Evolutionary conservation across 2,329 filamentous ascomycete genomes (phyloP).

Genomic region (Phyllosticta paracitricarpa): DNA sequence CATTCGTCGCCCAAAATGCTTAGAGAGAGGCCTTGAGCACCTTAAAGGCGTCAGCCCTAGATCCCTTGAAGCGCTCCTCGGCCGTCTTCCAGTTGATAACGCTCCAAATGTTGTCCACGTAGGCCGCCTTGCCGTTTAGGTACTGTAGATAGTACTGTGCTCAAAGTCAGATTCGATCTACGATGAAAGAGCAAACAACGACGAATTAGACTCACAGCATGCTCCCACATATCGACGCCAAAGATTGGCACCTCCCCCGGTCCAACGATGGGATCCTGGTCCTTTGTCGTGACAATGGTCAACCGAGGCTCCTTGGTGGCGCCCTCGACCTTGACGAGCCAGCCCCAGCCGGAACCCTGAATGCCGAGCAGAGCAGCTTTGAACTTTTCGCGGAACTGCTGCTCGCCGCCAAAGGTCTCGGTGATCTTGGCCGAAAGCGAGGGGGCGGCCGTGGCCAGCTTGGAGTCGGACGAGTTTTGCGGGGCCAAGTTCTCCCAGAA

Average conservation of each 20-base stretch:
- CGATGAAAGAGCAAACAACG: background rate
- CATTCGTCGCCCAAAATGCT: background rate
- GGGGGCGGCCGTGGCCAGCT: conserved; percentile 44
- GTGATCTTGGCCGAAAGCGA: conserved; percentile 52
- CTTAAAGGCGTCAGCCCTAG: conserved; percentile 28
- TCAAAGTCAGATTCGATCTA: conserved; percentile 9
- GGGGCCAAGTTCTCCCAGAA: conserved; percentile 83
- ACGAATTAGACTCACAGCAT: conserved; percentile 47
- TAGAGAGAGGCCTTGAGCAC: conserved; percentile 24
- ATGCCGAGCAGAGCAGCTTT: conserved; percentile 56
- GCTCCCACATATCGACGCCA: conserved; percentile 87
- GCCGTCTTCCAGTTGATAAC: conserved; percentile 69
- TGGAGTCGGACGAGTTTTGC: conserved; percentile 46
- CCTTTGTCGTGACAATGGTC: conserved; percentile 70
- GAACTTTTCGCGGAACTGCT: conserved; percentile 57
- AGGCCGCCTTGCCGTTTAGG: conserved; percentile 63
- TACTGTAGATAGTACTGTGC: conserved; percentile 56
- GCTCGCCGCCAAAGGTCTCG: conserved; percentile 57
- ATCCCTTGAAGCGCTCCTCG: conserved; percentile 50
- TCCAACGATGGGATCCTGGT: conserved; percentile 67
- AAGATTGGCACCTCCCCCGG: conserved; percentile 56
- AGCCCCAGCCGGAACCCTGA: conserved; percentile 82
- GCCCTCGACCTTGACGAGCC: conserved; percentile 59
- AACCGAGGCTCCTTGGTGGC: conserved; percentile 43
- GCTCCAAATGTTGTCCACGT: conserved; percentile 67